A percentile compares a stretch with the other conserved stretches of the same genome.
phyloP scores from a whole-genome alignment of 2,329 filamentous ascomycete genomes.

The Penicillium sp. region DNA sequence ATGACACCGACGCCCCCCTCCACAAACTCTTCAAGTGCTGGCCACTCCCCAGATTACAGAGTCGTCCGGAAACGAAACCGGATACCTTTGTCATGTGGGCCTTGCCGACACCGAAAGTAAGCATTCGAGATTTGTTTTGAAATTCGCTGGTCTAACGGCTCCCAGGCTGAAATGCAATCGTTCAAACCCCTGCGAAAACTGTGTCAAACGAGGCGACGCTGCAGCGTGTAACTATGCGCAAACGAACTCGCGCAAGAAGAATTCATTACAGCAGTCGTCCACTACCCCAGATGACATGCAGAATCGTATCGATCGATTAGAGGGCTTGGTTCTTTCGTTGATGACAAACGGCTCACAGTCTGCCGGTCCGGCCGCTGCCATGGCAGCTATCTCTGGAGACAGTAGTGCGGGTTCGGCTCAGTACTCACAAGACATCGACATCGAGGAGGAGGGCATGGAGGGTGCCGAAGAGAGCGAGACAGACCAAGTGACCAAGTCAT shows the following conservation, averaged over 20 bases:
- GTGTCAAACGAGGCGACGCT: slow-evolving; percentile 79
- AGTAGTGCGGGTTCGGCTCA: slow-evolving; percentile 39
- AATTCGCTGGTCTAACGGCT: slow-evolving; percentile 11
- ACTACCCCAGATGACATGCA: slow-evolving; percentile 91
- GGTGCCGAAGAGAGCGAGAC: slow-evolving; percentile 63
- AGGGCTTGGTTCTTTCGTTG: slow-evolving; percentile 83
- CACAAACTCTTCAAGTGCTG: slow-evolving; percentile 69
- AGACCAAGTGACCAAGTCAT: slow-evolving; percentile 66
- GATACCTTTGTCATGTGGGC: slow-evolving; percentile 84
- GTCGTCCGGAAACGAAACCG: slow-evolving; percentile 89
- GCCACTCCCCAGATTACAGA: slow-evolving; percentile 80
- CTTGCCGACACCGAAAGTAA: slow-evolving; percentile 88
- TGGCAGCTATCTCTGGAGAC: slow-evolving; percentile 52
- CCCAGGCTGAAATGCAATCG: slow-evolving; percentile 84
- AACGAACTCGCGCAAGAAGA: slow-evolving; percentile 67
- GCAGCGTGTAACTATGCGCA: slow-evolving; percentile 79
- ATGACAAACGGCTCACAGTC: slow-evolving; percentile 82
- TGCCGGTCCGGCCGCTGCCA: slow-evolving; percentile 57
- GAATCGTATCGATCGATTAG: slow-evolving; percentile 91
- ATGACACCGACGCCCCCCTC: slow-evolving; percentile 44
- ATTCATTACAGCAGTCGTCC: slow-evolving; percentile 52
- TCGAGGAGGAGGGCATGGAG: slow-evolving; percentile 57
- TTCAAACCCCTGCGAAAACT: slow-evolving; percentile 87
- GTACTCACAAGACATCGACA: slow-evolving; percentile 36
- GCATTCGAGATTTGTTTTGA: slow-evolving; percentile 25